phyloP scores from a whole-genome alignment of 371 early-diverging fungal genomes.

The Mucor piriformis region DNA sequence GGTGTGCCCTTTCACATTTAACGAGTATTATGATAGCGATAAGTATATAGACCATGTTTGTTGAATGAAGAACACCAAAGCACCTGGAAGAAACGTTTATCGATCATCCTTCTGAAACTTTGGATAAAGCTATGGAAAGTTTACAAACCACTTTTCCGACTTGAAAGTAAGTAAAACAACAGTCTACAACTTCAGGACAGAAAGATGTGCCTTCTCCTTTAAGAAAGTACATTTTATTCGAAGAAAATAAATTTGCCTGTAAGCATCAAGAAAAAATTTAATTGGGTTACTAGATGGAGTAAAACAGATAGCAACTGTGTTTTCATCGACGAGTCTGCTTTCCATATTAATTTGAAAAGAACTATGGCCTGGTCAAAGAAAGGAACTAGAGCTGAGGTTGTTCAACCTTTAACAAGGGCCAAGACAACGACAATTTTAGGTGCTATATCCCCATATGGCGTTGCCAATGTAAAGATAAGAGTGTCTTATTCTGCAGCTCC shows the following conservation, averaged over 20 bases:
- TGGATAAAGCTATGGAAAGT: constrained; percentile 3
- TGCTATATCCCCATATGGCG: constrained; percentile 8
- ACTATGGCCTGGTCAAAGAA: constrained; percentile 36
- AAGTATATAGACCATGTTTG: too few species aligned
- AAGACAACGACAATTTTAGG: constrained; percentile 15
- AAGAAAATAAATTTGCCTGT: constrained; percentile 4
- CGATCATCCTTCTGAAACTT: too few species aligned
- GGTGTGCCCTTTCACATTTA: too few species aligned
- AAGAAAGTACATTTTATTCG: constrained; percentile 1
- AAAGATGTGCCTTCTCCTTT: constrained; percentile 1
- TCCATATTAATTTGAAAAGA: constrained; percentile 13
- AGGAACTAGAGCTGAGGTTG: neutral
- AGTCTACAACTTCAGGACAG: constrained; percentile 1
- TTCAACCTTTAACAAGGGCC: constrained; percentile 12
- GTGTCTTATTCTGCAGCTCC: too few species aligned
- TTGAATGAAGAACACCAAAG: too few species aligned
- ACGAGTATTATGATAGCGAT: too few species aligned
- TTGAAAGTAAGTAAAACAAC: constrained; percentile 1
- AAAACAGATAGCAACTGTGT: constrained; percentile 9
- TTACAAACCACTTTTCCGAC: constrained; percentile 1
- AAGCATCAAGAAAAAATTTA: neutral
- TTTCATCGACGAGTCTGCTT: constrained; percentile 16
- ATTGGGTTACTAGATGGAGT: constrained; percentile 8
- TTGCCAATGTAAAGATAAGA: constrained; percentile 12
- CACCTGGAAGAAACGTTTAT: too few species aligned